Evolutionary conservation across 345 rosid genomes (phyloP).

Genomic region (Brassica rapa): DNA sequence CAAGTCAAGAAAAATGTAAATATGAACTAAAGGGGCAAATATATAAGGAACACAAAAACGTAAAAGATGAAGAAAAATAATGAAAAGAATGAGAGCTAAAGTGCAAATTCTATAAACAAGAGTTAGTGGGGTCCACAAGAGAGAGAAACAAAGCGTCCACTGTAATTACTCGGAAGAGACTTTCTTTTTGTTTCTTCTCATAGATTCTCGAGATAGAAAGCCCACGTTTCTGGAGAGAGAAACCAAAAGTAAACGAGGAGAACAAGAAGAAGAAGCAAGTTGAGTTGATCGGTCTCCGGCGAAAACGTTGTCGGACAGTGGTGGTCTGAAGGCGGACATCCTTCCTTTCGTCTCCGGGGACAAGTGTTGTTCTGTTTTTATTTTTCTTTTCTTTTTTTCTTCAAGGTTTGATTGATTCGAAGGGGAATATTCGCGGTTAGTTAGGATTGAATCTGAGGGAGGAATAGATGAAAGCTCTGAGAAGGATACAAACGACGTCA

Average conservation of each 20-base stretch:
- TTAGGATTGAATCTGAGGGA: neutral
- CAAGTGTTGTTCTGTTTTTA: neutral
- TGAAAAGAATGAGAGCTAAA: neutral
- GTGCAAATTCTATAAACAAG: neutral
- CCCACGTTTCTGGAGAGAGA: slow-evolving; percentile 25
- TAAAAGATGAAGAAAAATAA: neutral
- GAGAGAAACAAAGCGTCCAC: slow-evolving; percentile 23
- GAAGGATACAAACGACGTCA: slow-evolving; percentile 77
- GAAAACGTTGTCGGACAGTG: neutral
- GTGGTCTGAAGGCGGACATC: slow-evolving; percentile 14
- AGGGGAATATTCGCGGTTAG: neutral
- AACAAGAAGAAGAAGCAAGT: slow-evolving; percentile 23
- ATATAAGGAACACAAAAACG: neutral
- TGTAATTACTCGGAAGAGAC: slow-evolving; percentile 23
- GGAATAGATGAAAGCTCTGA: slow-evolving; percentile 79
- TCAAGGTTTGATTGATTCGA: slow-evolving; percentile 9
- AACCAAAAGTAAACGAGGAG: slow-evolving; percentile 35
- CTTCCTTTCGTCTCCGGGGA: neutral
- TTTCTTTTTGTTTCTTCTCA: neutral
- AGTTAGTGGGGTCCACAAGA: slow-evolving; percentile 30
- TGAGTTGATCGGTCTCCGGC: slow-evolving; percentile 17
- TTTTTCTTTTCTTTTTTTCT: neutral
- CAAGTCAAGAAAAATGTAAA: neutral
- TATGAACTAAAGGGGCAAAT: neutral
- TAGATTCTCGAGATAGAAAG: slow-evolving; percentile 25